Base-by-base conservation (phyloP, 1,139 yeast species). In the Magnusiomyces fungicola region DNA sequence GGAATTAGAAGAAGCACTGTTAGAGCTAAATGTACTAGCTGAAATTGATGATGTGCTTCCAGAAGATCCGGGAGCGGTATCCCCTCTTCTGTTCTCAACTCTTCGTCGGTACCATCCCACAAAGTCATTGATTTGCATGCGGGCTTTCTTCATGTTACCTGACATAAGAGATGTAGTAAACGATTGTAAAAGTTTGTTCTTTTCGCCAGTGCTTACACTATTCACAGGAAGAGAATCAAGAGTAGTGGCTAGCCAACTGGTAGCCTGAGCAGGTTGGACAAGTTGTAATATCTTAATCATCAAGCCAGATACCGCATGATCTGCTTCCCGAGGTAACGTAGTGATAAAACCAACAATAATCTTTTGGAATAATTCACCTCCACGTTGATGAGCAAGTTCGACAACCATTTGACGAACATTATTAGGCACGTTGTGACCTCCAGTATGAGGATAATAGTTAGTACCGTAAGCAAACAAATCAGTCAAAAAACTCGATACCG, bases 401-500 rank as follows among this genome's bases (percentile, higher is more conserved):
- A 75, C 68, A 19, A 85, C 71, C 39, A 74, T 69, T 12, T 64
- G 61, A 51, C 79, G 74, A 56, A 89, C 76, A 29, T 75, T 73
- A 18, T 64, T 68, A 3, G 85, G 83, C 18, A 76, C 73, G 33
- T 66, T 66, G 9, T 77, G 80, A 48, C 79, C 78, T 34, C 81
- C 75, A 3, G 96, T 82, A 29, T 86, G 74, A 5, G 97, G 96
- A 2, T 96, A 89, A 18, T 78, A 72, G 38, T 78, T 82, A 56
- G 83, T 77, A 1, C 95, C 96, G 89, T 95, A 90, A 18, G 89
- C 79, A 37, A 86, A 69, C 43, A 86, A 73, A 64, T 89, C 97
- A 55, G 84, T 81, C 58, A 88, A 65, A 66, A 80, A 89, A 60
- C 88, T 90, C 51, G 90, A 67, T 23, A 84, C 78, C 1, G 90